A percentile compares a stretch with the other conserved stretches of the same genome.
These are phyloP conservation scores for Uromyces viciae-fabae DNA, from an alignment of 1,284 basidiomycete species.

Conservation along the genomic window DNA sequence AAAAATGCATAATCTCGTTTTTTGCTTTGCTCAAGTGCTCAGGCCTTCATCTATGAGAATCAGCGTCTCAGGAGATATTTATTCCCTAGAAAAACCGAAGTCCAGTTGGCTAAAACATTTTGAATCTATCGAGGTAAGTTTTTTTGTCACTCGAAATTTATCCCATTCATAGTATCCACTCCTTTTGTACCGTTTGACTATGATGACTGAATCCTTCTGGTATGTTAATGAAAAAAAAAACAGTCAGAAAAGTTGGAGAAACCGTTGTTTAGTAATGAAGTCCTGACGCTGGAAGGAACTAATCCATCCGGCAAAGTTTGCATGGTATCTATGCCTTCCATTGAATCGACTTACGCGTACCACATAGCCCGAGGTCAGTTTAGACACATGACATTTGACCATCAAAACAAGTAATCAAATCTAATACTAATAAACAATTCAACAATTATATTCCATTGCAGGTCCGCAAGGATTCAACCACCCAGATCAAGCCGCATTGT, in stretches of 20 bases:
- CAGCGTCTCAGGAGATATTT: slow-evolving; percentile 78
- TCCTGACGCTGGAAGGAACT: slow-evolving; percentile 71
- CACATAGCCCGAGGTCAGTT: slow-evolving; percentile 69
- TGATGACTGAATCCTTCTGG: background rate
- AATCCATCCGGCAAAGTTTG: slow-evolving; percentile 71
- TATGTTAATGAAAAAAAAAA: background rate
- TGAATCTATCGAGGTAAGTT: slow-evolving; percentile 63
- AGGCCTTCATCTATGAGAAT: slow-evolving; percentile 77
- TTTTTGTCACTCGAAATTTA: no score
- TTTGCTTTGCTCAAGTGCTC: slow-evolving; percentile 61
- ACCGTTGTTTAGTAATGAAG: slow-evolving; percentile 67
- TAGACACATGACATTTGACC: slow-evolving; percentile 21
- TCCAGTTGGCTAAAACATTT: slow-evolving; percentile 72
- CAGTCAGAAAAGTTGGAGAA: slow-evolving; percentile 65
- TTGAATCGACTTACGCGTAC: slow-evolving; percentile 84
- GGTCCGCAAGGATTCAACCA: slow-evolving; percentile 65
- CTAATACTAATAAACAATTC: background rate
- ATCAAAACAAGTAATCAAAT: background rate
- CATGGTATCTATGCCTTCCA: slow-evolving; percentile 82
- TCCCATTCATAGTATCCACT: no score
- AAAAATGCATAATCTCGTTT: no score
- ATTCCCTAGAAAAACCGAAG: slow-evolving; percentile 68
- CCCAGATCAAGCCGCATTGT: slow-evolving; percentile 76
- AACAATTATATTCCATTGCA: background rate
- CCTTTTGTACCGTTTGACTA: slow-evolving; percentile 15